A percentile compares a stretch with the other conserved stretches of the same genome.
These are phyloP conservation scores for Gloeophyllum trabeum DNA, from an alignment of 768 basidiomycete genomes.

Conservation along the genomic window DNA sequence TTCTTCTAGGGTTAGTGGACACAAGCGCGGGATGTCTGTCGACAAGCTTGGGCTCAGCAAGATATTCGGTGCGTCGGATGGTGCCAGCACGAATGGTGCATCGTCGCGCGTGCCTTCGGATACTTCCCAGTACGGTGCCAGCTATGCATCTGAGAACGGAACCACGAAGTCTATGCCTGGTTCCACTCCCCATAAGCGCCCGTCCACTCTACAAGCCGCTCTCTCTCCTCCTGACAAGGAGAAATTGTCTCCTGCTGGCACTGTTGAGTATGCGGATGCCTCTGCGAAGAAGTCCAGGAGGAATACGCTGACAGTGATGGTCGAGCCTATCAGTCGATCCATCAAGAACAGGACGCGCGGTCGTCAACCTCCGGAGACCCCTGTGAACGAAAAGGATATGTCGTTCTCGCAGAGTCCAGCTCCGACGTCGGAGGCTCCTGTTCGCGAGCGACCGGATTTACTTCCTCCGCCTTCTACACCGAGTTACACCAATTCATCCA, in stretches of 20 bases:
- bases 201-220: slow-evolving; percentile 20
- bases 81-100: slow-evolving; percentile 18
- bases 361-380: slow-evolving; percentile 15
- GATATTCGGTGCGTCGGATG: slow-evolving; percentile 41
- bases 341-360: slow-evolving; percentile 24
- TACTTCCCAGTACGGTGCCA: slow-evolving; percentile 17
- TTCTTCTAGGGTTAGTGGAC: slow-evolving; percentile 33
- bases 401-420: slow-evolving; percentile 1
- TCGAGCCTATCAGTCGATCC: slow-evolving; percentile 57
- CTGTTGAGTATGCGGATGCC: slow-evolving; percentile 6
- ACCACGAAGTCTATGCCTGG: slow-evolving; percentile 12
- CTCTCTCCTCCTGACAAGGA: slow-evolving; percentile 2
- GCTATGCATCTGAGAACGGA: slow-evolving; percentile 12
- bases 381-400: slow-evolving; percentile 20
- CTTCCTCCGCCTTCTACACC: slow-evolving; percentile 5
- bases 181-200: slow-evolving; percentile 14
- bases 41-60: slow-evolving; percentile 75
- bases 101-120: slow-evolving; percentile 33
- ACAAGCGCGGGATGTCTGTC: slow-evolving; percentile 60
- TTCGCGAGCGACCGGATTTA: background rate
- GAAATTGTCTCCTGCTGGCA: slow-evolving; percentile 22
- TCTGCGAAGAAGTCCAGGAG: slow-evolving; percentile 51
- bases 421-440: background rate
- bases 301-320: slow-evolving; percentile 83
- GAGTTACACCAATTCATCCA: slow-evolving; percentile 9